Base-by-base conservation (phyloP, 148 eudicot species). In the Amaranthus hypochondriacus region DNA sequence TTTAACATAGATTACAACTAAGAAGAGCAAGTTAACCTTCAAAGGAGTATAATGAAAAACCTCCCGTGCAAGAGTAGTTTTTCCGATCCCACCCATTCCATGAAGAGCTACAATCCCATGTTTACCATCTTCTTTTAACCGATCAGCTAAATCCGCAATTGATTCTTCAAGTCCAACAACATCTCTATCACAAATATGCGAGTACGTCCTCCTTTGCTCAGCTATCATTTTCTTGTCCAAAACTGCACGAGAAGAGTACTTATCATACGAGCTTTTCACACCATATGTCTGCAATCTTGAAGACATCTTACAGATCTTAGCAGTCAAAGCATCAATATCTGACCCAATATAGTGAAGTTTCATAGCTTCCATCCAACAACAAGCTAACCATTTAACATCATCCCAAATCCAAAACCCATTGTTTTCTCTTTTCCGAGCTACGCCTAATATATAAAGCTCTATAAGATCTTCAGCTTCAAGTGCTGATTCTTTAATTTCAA, bases 41-140 rank as follows among this genome's bases (percentile, higher is more conserved):
- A 76, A 2, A 7, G n/a, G 18, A 3, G 3, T 21, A 18, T 75
- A 62, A n/a, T 69, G 2, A 46, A 68, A 73, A 10, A 83, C 62
- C 73, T 74, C 42, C 48, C 64, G 69, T 4, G 78, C 71, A 15
- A 75, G 78, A 63, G 82, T 69, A 10, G 78, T 79, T 46, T 79
- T 75, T 7, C 78, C 82, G 2, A 79, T 60, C 7, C 75, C 78
- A 54, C 78, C 78, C 78, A 75, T 74, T 11, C 82, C 82, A 63
- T 60, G 54, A 48, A 75, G 66, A 8, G 58, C 56, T 59, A 79
- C 75, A 21, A 75, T 12, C 9, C 6, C 47, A 0, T 13, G 49
- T 9, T 58, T 12, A 18, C 21, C 54, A 48, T 7, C 4, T 21
- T 2, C 4, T 21, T 5, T 5, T 13, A 75, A 59, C 14, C 1